Conservation (phyloP, 495 filamentous ascomycete species). For the Letharia columbiana region DNA sequence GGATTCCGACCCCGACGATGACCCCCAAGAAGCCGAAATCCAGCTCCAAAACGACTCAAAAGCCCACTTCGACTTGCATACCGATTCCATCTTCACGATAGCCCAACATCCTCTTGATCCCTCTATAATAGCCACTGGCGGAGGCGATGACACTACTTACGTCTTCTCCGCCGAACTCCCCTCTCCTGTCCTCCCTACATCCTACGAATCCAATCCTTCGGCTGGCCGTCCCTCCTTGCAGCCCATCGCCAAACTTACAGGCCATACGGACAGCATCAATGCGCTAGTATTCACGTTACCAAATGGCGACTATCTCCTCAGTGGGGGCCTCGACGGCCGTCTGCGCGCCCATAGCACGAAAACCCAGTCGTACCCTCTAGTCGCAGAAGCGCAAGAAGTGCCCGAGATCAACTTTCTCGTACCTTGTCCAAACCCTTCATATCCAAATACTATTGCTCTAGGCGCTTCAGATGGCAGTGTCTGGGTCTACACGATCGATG, state of each 20-base stretch:
- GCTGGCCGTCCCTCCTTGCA: constrained; percentile 50
- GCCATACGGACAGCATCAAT: constrained; percentile 87
- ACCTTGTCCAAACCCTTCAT: constrained; percentile 58
- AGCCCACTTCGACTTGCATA: constrained; percentile 84
- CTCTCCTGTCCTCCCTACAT: constrained; percentile 58
- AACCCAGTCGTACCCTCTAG: constrained; percentile 34
- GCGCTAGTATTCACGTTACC: constrained; percentile 76
- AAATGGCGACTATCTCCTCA: constrained; percentile 72
- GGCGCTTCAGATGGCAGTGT: constrained; percentile 89
- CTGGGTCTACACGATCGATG: constrained; percentile 85
- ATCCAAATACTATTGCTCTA: constrained; percentile 77
- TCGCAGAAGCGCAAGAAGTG: constrained; percentile 71
- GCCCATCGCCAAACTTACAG: constrained; percentile 60
- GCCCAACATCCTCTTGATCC: constrained; percentile 79
- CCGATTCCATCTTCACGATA: constrained; percentile 84
- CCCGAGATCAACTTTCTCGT: constrained; percentile 90
- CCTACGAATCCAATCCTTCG: constrained; percentile 60
- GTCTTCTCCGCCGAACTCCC: constrained; percentile 62
- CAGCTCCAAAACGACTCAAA: constrained; percentile 78
- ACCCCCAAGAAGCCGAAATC: constrained; percentile 62
- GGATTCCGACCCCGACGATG: constrained; percentile 59
- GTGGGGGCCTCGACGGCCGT: constrained; percentile 77
- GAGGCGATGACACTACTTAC: constrained; percentile 75
- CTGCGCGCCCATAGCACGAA: constrained; percentile 48
- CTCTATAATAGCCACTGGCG: constrained; percentile 76